Base-by-base conservation (phyloP, 75 land plant species). In the Pinus taeda region DNA sequence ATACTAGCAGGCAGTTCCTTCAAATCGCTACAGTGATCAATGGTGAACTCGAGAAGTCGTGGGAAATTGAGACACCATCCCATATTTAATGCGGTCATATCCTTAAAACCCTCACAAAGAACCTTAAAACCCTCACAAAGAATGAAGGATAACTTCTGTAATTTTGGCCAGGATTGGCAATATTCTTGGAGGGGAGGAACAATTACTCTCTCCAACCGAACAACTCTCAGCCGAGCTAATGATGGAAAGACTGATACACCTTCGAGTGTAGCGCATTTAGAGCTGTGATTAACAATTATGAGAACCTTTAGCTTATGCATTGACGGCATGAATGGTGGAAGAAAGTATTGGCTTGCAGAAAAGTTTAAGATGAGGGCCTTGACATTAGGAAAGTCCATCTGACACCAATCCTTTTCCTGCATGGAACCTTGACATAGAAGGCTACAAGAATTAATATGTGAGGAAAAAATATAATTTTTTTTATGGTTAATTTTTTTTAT, bases 351-450 rank as follows among this genome's bases (percentile, higher is more conserved):
- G 15, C 30, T 59, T 7, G 92, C 81, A 8, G 84, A 79, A 57
- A 88, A 88, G 74, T 85, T 90, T 6, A 90, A 74, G 12, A 90
- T 76, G 57, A 90, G 90, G 15, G 86, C 92, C 77, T 90, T 85
- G 42, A 90, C 84, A 33, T 82, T 81, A 29, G 92, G 92, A 56
- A 85, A 85, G 14, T 74, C 42, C 90, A 90, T 85, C 1, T 57
- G 49, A 26, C 74, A 80, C 92, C 92, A 90, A 65, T 88, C 88
- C 55, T 81, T 79, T 61, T 81, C 69, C 29, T 60, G 72, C 88
- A 90, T 90, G 57, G 79, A 81, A 62, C 92, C 92, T 90, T 57
- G 30, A 79, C 33, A 4, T 30, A 55, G 11, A 57, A 29, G 8
- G 64, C 0, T 26, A 26, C 26, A 26, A 0, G 0, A 26, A 26